phyloP scores from a whole-genome alignment of 2,329 filamentous ascomycete species.

The Chaetothyriales sp. region DNA sequence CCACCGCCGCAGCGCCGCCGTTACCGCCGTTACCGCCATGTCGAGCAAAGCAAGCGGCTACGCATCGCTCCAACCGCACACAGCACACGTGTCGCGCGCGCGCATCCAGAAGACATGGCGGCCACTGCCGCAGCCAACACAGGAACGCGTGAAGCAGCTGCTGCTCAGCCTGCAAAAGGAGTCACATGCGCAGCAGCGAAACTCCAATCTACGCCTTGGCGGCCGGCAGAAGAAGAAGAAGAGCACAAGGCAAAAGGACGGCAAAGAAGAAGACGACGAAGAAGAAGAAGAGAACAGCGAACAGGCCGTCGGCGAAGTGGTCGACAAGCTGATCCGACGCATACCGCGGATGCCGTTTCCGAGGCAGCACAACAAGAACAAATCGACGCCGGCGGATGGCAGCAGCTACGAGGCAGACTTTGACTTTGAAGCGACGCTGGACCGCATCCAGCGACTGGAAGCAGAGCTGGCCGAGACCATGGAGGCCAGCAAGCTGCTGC shows the following conservation, averaged over 20 bases:
- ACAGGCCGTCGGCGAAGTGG: constrained; percentile 7
- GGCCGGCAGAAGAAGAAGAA: neutral
- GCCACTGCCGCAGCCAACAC: constrained; percentile 29
- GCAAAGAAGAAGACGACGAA: neutral
- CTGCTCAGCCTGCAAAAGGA: constrained; percentile 28
- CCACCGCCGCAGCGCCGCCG: neutral
- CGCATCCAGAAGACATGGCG: constrained; percentile 33
- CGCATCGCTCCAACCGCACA: neutral
- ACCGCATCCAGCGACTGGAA: constrained; percentile 22
- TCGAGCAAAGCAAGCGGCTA: neutral
- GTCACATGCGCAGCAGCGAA: constrained; percentile 2
- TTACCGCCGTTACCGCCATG: neutral
- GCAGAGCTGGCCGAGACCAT: constrained; percentile 27
- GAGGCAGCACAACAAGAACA: constrained; percentile 15
- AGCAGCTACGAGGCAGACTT: constrained; percentile 27
- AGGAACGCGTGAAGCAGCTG: constrained; percentile 30
- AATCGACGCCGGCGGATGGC: constrained; percentile 9
- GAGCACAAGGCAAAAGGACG: neutral
- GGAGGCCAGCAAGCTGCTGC: constrained; percentile 28
- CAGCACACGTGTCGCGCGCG: neutral
- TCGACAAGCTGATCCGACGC: constrained; percentile 20
- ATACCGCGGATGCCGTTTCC: constrained; percentile 35
- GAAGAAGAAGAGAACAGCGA: constrained; percentile 11
- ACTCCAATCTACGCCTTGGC: neutral
- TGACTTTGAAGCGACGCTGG: constrained; percentile 30